phyloP scores from a whole-genome alignment of 2,329 filamentous ascomycete genomes.

The Grosmannia penicillata region DNA sequence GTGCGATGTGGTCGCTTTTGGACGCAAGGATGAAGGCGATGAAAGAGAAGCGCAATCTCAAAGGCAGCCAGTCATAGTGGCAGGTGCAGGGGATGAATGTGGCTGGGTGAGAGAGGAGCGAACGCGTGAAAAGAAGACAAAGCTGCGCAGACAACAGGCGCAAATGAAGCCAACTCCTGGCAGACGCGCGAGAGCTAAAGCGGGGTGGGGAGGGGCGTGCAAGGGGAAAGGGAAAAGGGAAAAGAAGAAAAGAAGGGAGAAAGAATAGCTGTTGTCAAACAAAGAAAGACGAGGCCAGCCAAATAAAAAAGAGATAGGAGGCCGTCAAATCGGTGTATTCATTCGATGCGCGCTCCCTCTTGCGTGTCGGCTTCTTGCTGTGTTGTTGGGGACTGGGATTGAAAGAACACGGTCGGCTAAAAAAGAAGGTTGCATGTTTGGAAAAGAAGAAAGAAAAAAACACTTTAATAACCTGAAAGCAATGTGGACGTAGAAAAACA shows the following conservation, averaged over 20 bases:
- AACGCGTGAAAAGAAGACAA: not conserved
- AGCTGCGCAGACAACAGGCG: not conserved
- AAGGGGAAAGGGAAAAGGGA: not conserved
- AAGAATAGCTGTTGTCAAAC: no score
- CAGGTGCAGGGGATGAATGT: no score
- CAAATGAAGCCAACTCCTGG: not conserved
- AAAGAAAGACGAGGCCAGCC: not conserved
- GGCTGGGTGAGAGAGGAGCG: not conserved
- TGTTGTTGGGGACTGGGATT: no score
- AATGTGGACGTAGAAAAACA: not conserved
- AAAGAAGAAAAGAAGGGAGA: conserved; percentile 2
- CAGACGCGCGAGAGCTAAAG: not conserved
- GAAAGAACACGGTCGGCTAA: not conserved
- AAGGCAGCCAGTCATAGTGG: no score
- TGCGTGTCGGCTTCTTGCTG: no score
- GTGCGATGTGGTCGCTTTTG: no score
- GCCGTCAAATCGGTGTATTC: no score
- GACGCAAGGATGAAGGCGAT: not conserved
- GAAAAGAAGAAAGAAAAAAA: not conserved
- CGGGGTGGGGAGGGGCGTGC: no score
- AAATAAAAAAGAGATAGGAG: conserved; percentile 1
- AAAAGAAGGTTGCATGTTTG: not conserved
- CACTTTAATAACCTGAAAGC: not conserved
- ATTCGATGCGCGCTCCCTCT: not conserved
- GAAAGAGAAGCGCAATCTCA: not conserved